phyloP scores from a whole-genome alignment of 305 asterid species.

The Petunia hybrid region DNA sequence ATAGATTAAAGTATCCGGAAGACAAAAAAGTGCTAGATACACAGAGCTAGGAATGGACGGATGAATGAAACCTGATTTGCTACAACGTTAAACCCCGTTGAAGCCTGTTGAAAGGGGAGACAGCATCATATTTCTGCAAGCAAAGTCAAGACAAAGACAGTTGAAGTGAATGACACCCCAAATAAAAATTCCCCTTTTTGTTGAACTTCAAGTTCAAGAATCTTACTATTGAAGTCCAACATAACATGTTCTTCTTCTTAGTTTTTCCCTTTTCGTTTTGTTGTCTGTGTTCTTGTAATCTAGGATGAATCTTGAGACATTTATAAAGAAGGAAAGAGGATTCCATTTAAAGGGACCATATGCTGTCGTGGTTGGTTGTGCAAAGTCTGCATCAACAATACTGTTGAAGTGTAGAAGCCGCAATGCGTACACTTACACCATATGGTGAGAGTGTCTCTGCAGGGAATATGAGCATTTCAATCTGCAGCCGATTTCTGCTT shows the following conservation, averaged over 20 bases:
- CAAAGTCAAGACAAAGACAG: constrained; percentile 44
- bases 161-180: neutral
- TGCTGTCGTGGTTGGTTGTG: neutral
- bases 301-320: neutral
- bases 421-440: constrained; percentile 17
- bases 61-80: constrained; percentile 5
- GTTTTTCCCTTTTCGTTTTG: neutral
- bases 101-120: constrained; percentile 24
- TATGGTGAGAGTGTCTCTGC: neutral
- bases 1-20: neutral
- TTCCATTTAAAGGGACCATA: constrained; percentile 16
- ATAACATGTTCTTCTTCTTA: neutral
- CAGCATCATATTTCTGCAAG: constrained; percentile 43
- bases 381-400: neutral
- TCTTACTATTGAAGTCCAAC: constrained; percentile 24
- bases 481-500: constrained; percentile 9
- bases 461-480: constrained; percentile 8
- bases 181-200: constrained; percentile 22
- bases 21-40: neutral
- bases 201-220: constrained; percentile 35
- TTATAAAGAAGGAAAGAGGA: neutral
- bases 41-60: neutral
- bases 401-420: neutral
- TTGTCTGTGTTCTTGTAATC: neutral
- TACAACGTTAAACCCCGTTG: constrained; percentile 15